Evolutionary conservation across 225 moss, liverwort and hornwort genomes (phyloP).

Genomic region (Pseudoscleropodium purum): DNA sequence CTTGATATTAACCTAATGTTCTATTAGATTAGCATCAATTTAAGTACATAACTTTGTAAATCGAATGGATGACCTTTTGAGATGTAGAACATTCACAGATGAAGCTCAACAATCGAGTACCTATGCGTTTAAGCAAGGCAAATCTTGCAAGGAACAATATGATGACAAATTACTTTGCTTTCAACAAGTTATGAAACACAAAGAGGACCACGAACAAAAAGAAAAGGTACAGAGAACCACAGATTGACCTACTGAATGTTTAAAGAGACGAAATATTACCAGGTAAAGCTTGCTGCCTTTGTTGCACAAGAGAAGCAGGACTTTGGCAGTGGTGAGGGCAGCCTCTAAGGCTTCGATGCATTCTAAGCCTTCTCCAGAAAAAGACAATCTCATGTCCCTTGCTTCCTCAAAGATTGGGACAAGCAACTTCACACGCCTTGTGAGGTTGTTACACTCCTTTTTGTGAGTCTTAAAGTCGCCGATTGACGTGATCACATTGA

Average conservation of each 20-base stretch:
- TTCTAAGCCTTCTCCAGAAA: constrained; percentile 32
- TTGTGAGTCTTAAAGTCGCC: constrained; percentile 60
- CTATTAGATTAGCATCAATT: neutral
- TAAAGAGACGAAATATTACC: constrained; percentile 20
- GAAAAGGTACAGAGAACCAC: neutral
- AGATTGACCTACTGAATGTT: neutral
- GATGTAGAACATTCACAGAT: neutral
- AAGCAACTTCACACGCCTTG: constrained; percentile 62
- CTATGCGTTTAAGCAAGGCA: neutral
- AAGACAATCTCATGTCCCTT: constrained; percentile 35
- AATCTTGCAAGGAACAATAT: neutral
- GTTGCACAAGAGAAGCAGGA: constrained; percentile 54
- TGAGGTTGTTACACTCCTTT: constrained; percentile 60
- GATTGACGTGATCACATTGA: constrained; percentile 47
- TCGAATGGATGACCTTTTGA: neutral
- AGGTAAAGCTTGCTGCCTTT: constrained; percentile 76
- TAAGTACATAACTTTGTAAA: neutral
- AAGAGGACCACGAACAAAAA: neutral
- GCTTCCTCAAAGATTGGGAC: constrained; percentile 76
- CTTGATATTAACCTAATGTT: neutral
- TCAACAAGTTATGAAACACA: neutral
- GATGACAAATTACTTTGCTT: neutral
- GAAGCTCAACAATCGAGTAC: neutral
- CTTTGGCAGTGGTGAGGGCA: constrained; percentile 42
- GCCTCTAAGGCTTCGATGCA: constrained; percentile 51